Evolutionary conservation across 805 yeast genomes (phyloP).

Genomic region (Soucietia sequanensis): DNA sequence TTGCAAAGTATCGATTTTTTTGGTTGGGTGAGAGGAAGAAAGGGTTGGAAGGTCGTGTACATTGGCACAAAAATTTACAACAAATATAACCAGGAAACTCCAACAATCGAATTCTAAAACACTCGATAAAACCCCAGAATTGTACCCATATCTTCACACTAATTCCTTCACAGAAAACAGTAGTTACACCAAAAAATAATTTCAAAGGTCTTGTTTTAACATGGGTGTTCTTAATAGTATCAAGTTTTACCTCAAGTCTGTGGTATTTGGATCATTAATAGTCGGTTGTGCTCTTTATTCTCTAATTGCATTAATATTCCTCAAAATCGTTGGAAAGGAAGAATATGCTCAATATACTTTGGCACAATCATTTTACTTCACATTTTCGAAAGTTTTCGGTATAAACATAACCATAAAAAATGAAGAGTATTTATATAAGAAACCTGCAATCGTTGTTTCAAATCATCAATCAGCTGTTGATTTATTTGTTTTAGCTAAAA

Average conservation of each 20-base stretch:
- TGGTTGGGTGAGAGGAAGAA: too few relatives aligned
- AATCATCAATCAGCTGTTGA: conserved; percentile 94
- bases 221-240: conserved; percentile 12
- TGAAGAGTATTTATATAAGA: conserved; percentile 51
- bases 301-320: conserved; percentile 66
- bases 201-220: too few relatives aligned
- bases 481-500: conserved; percentile 72
- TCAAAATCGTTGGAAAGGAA: conserved; percentile 69
- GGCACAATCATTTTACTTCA: conserved; percentile 74
- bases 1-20: too few relatives aligned
- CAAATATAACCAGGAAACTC: too few relatives aligned
- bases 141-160: too few relatives aligned
- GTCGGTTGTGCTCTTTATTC: conserved; percentile 71
- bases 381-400: conserved; percentile 63
- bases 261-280: conserved; percentile 52
- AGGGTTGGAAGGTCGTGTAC: too few relatives aligned
- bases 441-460: conserved; percentile 78
- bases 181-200: too few relatives aligned
- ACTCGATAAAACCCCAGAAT: too few relatives aligned
- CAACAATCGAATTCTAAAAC: too few relatives aligned
- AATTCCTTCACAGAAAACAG: too few relatives aligned
- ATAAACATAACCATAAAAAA: conserved; percentile 67
- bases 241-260: conserved; percentile 56
- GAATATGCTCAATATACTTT: conserved; percentile 86
- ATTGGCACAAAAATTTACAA: too few relatives aligned